phyloP scores from a whole-genome alignment of 108 stramenopile genomes.

The Ochromonas danica region DNA sequence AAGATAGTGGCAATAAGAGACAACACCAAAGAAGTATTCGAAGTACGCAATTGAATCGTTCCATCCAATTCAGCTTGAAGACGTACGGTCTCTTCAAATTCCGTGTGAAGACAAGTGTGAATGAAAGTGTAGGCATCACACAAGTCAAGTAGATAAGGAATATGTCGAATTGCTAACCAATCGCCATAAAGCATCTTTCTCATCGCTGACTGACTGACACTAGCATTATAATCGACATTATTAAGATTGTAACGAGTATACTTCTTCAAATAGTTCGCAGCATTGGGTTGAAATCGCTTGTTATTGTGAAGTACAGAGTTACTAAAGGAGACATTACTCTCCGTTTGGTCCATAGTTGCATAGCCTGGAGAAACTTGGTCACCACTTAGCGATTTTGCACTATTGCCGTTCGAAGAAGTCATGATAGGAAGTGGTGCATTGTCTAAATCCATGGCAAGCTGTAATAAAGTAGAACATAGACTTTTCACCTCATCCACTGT shows the following conservation, averaged over 20 bases:
- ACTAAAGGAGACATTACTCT: neutral
- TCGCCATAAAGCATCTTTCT: neutral
- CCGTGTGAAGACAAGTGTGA: neutral
- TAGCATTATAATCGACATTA: too few relatives aligned
- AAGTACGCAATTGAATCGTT: neutral
- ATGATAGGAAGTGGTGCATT: too few relatives aligned
- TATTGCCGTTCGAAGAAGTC: neutral
- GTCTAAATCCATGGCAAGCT: neutral
- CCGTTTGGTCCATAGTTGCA: neutral
- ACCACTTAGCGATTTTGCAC: neutral
- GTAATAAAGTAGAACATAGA: neutral
- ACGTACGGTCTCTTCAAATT: neutral
- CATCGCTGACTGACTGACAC: too few relatives aligned
- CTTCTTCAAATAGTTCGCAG: too few relatives aligned
- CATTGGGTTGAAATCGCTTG: too few relatives aligned
- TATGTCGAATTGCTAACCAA: neutral
- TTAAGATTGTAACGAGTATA: too few relatives aligned
- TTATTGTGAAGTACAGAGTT: too few relatives aligned
- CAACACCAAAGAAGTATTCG: conserved; percentile 5
- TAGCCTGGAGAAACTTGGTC: too few relatives aligned
- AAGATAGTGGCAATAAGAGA: conserved; percentile 31
- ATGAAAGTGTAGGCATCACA: neutral
- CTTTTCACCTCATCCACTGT: neutral
- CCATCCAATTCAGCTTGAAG: neutral
- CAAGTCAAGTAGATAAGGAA: neutral